phyloP scores from a whole-genome alignment of 371 early-diverging fungal species.

The Mortierella sp. region DNA sequence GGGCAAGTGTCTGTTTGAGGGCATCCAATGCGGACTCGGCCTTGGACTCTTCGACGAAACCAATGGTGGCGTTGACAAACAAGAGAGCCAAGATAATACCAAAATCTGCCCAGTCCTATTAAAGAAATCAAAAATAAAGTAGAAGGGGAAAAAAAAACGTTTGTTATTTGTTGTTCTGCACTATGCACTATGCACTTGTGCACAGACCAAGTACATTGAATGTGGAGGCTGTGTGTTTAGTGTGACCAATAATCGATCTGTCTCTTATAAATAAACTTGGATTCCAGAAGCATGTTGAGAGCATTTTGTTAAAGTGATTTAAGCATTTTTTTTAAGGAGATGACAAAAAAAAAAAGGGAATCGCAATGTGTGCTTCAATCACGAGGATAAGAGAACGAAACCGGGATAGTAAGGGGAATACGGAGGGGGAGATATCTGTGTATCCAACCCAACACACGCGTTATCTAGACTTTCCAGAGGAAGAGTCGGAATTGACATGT shows the following conservation, averaged over 20 bases:
- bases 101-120: slow-evolving; percentile 80
- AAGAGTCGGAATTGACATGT: neutral
- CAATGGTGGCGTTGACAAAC: slow-evolving; percentile 90
- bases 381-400: neutral
- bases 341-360: neutral
- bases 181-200: neutral
- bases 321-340: neutral
- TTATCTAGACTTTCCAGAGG: neutral
- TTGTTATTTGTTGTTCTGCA: neutral
- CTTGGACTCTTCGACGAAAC: slow-evolving; percentile 89
- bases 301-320: neutral
- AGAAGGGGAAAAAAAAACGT: neutral
- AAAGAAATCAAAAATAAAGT: neutral
- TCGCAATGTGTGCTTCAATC: neutral
- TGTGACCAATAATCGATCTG: too few relatives aligned
- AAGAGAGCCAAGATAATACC: slow-evolving; percentile 87
- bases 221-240: neutral
- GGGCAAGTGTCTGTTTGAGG: slow-evolving; percentile 77
- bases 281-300: neutral
- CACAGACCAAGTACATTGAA: neutral
- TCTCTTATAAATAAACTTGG: neutral
- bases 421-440: neutral
- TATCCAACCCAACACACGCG: neutral
- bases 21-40: slow-evolving; percentile 93
- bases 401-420: slow-evolving; percentile 1